phyloP scores from a whole-genome alignment of 176 grass and related monocot species.

The Panicum miliaceum region DNA sequence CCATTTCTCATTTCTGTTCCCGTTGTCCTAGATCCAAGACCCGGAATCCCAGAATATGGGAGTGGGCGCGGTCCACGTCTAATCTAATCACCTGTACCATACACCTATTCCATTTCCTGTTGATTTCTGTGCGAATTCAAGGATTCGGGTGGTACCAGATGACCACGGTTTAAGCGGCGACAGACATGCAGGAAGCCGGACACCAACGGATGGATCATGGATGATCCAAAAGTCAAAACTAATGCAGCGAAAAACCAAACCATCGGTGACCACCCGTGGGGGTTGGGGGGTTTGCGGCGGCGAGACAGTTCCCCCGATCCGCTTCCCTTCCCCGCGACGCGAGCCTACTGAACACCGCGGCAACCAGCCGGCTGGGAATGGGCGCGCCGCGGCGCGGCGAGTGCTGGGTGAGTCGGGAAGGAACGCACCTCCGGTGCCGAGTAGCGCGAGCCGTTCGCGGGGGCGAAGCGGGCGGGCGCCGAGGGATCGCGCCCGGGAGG shows the following conservation, averaged over 20 bases:
- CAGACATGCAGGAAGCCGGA: too few relatives aligned
- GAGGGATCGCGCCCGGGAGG: not conserved
- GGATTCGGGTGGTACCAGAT: not conserved
- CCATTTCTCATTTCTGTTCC: too few relatives aligned
- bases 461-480: not conserved
- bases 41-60: constrained; percentile 6
- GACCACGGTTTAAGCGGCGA: not conserved
- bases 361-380: too few relatives aligned
- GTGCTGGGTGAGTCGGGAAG: not conserved
- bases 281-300: too few relatives aligned
- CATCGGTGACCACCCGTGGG: too few relatives aligned
- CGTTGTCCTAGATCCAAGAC: not conserved
- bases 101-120: not conserved
- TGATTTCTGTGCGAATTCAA: not conserved
- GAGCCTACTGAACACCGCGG: too few relatives aligned
- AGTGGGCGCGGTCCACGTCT: constrained; percentile 29
- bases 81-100: not conserved
- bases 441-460: constrained; percentile 2
- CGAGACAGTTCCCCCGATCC: too few relatives aligned
- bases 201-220: too few relatives aligned
- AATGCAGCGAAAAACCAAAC: not conserved
- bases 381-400: too few relatives aligned
- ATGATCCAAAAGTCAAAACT: not conserved
- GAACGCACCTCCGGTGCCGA: constrained; percentile 36
- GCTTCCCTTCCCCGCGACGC: too few relatives aligned